Evolutionary conservation across 148 eudicot species (phyloP).

Genomic region (Pharnaceum exiguum): DNA sequence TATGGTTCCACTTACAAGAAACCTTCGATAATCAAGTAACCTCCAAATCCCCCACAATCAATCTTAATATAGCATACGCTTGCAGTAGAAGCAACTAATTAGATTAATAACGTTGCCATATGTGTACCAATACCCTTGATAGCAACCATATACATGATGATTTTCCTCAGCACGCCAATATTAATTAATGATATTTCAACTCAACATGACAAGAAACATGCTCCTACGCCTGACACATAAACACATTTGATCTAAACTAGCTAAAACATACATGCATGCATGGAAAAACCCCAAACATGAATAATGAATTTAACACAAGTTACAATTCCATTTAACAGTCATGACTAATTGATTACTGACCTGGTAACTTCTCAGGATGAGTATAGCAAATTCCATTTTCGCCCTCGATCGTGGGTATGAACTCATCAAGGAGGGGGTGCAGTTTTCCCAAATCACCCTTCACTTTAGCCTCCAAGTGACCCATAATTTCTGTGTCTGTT

Average conservation of each 20-base stretch:
- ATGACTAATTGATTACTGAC: conserved; percentile 21
- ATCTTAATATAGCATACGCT: conserved; percentile 7
- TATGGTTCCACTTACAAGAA: background rate
- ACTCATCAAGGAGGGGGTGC: conserved; percentile 80
- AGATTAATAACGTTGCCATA: conserved; percentile 14
- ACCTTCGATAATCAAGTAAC: conserved; percentile 3
- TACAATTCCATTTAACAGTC: too few species aligned
- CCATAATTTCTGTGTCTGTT: conserved; percentile 69
- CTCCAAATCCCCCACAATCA: conserved; percentile 10
- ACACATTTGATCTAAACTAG: background rate
- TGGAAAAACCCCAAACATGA: background rate
- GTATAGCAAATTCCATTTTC: conserved; percentile 92
- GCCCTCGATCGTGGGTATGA: conserved; percentile 81
- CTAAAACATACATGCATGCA: background rate
- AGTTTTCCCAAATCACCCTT: conserved; percentile 38
- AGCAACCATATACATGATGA: conserved; percentile 10
- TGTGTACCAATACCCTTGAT: conserved; percentile 7
- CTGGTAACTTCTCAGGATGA: conserved; percentile 93
- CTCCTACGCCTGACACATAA: conserved; percentile 2
- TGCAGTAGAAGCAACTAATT: conserved; percentile 19
- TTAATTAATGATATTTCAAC: background rate
- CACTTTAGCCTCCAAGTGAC: conserved; percentile 80
- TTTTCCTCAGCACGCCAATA: background rate
- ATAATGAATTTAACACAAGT: background rate
- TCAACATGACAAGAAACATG: background rate